Evolutionary conservation across 306 rosid genomes (phyloP).

Genomic region (Trichosanthes truncata): DNA sequence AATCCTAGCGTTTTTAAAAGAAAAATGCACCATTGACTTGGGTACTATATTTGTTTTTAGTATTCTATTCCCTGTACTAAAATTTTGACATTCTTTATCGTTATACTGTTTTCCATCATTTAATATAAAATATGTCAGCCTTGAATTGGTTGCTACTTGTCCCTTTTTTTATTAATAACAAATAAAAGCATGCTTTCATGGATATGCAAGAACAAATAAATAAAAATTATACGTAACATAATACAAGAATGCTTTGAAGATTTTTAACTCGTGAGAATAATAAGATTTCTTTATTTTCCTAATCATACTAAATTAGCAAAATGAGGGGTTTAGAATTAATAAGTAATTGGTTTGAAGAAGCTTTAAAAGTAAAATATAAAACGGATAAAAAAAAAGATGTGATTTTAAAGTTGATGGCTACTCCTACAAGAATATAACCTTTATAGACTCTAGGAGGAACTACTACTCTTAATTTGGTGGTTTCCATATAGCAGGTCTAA

Average conservation of each 20-base stretch:
- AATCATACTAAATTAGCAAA: neutral
- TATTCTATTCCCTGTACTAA: neutral
- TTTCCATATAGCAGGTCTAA: neutral
- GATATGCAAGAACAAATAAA: neutral
- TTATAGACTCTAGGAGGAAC: neutral
- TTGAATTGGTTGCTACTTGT: neutral
- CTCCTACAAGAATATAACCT: neutral
- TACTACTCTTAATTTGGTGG: neutral
- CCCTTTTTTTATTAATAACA: neutral
- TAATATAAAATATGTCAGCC: neutral
- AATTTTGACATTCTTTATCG: neutral
- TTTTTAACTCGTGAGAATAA: neutral
- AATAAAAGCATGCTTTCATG: neutral
- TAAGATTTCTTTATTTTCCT: neutral
- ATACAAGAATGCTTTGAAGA: neutral
- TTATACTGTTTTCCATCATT: neutral
- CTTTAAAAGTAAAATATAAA: neutral
- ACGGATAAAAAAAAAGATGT: neutral
- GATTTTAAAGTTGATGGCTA: neutral
- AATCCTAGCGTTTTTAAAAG: neutral
- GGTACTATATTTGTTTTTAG: neutral
- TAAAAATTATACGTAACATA: neutral
- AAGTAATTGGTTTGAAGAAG: neutral
- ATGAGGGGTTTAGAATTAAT: neutral
- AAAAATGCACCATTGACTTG: neutral